Base-by-base conservation (phyloP, 192 early-diverging fungal genomes). In the Coemansia sp. region DNA sequence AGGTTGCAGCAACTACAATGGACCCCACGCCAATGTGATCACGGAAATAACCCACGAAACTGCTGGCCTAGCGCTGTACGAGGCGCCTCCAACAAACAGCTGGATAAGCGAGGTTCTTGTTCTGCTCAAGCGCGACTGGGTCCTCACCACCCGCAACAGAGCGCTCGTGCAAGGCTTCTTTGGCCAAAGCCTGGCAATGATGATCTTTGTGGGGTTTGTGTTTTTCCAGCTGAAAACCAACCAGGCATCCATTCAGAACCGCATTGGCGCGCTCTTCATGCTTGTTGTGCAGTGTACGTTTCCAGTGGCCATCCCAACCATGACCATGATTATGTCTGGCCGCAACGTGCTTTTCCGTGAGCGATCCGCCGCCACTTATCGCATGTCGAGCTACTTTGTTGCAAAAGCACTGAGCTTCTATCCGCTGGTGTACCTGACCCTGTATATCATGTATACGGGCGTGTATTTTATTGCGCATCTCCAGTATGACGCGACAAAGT, bases 361-460 rank as follows among this genome's bases (percentile, higher is more conserved):
- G 74, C 77, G 90, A 5, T 83, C 87, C 10, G 69, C 76, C 17
- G 87, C 87, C 2, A 79, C 85, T 11, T 92, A 90, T 83, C 71
- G 90, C 16, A 72, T 86, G 57, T 72, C 84, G 7, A 76, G 84
- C 48, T 88, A 79, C 58, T 90, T 83, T 57, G 59, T 87, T 66
- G 85, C 89, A n/a, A 88, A 87, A 56, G 65, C 87, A 20, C 63
- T 89, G 9, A 83, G 81, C 59, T 74, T 84, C 37, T 68, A 84
- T 61, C 78, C 78, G 17, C 45, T 81, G 17, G 67, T 69, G 8
- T 69, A 64, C 13, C 38, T 65, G 48, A 69, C 74, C 37, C 66
- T 65, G 50, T 59, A 58, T 6, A 50, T 72, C 4, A 61, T 75
- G 65, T 67, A 65, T 32, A 44, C 60, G 10, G 70, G 69, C 61